A percentile compares a stretch with the other conserved stretches of the same genome.
Evolutionary conservation across 2,329 filamentous ascomycete species (phyloP).

Genomic region (Penicillium sp.): DNA sequence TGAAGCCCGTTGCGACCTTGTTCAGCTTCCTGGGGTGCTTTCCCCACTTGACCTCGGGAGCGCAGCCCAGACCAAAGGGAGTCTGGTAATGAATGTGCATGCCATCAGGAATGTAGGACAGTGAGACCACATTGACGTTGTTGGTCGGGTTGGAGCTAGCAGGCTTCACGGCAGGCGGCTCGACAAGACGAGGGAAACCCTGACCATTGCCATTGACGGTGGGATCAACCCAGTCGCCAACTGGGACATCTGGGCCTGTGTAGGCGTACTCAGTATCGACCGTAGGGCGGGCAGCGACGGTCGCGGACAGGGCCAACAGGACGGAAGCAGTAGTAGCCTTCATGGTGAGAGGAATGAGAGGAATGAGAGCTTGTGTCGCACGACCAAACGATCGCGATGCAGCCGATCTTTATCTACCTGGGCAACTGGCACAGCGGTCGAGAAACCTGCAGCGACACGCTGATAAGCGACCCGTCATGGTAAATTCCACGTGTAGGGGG

Average conservation of each 20-base stretch:
- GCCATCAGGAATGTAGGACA: conserved; percentile 56
- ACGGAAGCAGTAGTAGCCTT: conserved; percentile 30
- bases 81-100: conserved; percentile 62
- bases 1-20: conserved; percentile 46
- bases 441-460: not conserved
- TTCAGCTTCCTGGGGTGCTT: conserved; percentile 40
- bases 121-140: conserved; percentile 60
- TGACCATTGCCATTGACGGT: conserved; percentile 60
- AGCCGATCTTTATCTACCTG: conserved; percentile 5
- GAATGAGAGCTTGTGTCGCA: conserved; percentile 3
- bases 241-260: conserved; percentile 55
- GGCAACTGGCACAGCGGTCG: not conserved
- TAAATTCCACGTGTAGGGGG: conserved; percentile 5
- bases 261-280: conserved; percentile 56
- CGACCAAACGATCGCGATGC: not conserved
- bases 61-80: conserved; percentile 57
- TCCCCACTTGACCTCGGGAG: conserved; percentile 55
- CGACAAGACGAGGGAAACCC: conserved; percentile 58
- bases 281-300: conserved; percentile 33
- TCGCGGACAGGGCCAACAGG: conserved; percentile 31
- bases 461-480: conserved; percentile 8
- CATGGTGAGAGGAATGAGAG: conserved; percentile 28
- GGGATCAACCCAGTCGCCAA: conserved; percentile 60
- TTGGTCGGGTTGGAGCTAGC: conserved; percentile 53
- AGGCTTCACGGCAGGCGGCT: conserved; percentile 58